Percentiles rank a stretch among this genome's conserved stretches.
phyloP scores from a whole-genome alignment of 768 basidiomycete genomes.

The Mycena vitilis region DNA sequence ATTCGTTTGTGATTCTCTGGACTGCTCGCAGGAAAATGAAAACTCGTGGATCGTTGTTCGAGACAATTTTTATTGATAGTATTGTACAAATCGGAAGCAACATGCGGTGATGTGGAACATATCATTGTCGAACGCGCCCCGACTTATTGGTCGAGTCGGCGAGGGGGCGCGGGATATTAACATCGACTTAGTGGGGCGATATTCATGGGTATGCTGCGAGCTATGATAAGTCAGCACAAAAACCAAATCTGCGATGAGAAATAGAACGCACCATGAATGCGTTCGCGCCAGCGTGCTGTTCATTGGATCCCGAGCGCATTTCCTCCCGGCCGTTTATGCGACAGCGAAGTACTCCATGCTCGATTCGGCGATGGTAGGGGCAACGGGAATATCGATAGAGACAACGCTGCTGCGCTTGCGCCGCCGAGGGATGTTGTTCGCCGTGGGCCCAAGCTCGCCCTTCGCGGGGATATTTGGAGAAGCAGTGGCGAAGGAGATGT shows the following conservation, averaged over 20 bases:
- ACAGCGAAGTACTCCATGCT: neutral
- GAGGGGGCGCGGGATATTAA: too few species aligned
- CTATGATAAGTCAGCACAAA: too few species aligned
- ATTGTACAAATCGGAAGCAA: neutral
- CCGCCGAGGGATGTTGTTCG: neutral
- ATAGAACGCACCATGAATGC: neutral
- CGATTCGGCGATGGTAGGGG: neutral
- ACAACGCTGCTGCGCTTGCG: slow-evolving; percentile 7
- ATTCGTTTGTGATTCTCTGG: too few species aligned
- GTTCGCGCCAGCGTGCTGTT: neutral
- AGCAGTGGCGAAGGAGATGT: neutral
- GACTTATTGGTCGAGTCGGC: too few species aligned
- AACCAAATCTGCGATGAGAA: neutral
- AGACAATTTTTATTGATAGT: neutral
- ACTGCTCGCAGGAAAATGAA: too few species aligned
- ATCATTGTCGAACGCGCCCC: neutral
- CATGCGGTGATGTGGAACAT: too few species aligned
- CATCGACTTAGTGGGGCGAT: too few species aligned
- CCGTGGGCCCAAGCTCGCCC: slow-evolving; percentile 1
- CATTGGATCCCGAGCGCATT: neutral
- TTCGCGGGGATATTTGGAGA: slow-evolving; percentile 1
- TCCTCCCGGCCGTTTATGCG: neutral
- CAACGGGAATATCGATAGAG: neutral
- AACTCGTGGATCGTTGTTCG: too few species aligned
- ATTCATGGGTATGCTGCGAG: too few species aligned